A percentile compares a stretch with the other conserved stretches of the same genome.
These are phyloP conservation scores for Benincasa hispida DNA, from an alignment of 306 rosid species.

Conservation along the genomic window DNA sequence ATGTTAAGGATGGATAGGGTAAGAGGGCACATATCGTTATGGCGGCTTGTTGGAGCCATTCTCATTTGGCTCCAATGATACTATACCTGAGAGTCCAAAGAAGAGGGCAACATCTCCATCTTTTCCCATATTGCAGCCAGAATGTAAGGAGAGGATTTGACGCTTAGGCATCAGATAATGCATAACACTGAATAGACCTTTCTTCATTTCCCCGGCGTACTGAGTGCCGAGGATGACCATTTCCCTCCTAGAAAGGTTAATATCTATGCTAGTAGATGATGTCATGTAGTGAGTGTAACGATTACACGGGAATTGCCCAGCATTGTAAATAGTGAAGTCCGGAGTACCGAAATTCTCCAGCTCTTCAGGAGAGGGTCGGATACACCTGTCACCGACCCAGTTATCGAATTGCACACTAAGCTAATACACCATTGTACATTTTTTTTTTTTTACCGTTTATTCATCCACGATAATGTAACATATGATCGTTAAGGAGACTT, in stretches of 20 bases:
- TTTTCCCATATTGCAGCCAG: constrained; percentile 86
- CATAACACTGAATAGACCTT: constrained; percentile 84
- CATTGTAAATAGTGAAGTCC: constrained; percentile 92
- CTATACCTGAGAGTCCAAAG: constrained; percentile 84
- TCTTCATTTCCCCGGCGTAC: constrained; percentile 97
- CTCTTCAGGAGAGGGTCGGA: constrained; percentile 84
- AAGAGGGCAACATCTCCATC: constrained; percentile 89
- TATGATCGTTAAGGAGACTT: constrained; percentile 1
- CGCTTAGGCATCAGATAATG: constrained; percentile 91
- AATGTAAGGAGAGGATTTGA: constrained; percentile 69
- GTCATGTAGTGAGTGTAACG: constrained; percentile 95
- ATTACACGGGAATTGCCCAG: constrained; percentile 91
- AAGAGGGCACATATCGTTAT: constrained; percentile 10
- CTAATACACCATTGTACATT: constrained; percentile 7
- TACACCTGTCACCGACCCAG: constrained; percentile 59
- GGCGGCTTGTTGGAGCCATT: neutral
- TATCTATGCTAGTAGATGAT: constrained; percentile 82
- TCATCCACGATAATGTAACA: neutral
- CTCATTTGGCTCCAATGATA: constrained; percentile 6
- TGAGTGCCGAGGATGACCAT: constrained; percentile 97
- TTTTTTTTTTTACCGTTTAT: constrained; percentile 1
- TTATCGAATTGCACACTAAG: constrained; percentile 7
- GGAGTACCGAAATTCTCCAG: constrained; percentile 85
- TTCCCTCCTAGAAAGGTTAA: constrained; percentile 79
- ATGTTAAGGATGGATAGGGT: constrained; percentile 2